Percentiles rank a stretch among this genome's conserved stretches.
phyloP scores from a whole-genome alignment of 1,284 basidiomycete species.

The Sporisorium exsertum region DNA sequence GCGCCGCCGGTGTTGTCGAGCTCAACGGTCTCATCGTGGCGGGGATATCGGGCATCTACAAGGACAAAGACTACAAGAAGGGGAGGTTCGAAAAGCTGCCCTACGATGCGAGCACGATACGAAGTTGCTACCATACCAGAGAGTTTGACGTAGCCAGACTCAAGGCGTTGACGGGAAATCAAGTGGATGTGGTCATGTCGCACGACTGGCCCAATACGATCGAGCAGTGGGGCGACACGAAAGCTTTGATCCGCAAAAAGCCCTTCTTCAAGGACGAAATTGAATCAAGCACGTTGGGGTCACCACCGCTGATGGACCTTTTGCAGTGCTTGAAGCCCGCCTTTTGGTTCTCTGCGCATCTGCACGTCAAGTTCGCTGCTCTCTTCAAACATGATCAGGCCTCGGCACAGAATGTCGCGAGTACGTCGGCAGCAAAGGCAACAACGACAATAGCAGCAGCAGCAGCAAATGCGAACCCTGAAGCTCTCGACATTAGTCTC shows the following conservation, averaged over 20 bases:
- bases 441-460: too few species aligned
- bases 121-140: conserved; percentile 91
- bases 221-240: conserved; percentile 81
- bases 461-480: conserved; percentile 34
- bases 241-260: conserved; percentile 79
- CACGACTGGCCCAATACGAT: conserved; percentile 97
- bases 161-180: conserved; percentile 75
- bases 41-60: conserved; percentile 94
- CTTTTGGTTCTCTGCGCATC: conserved; percentile 97
- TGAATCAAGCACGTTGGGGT: conserved; percentile 80
- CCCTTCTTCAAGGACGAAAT: conserved; percentile 82
- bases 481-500: conserved; percentile 49
- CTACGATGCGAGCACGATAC: conserved; percentile 76
- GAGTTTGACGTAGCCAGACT: conserved; percentile 85
- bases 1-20: conserved; percentile 87
- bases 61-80: conserved; percentile 79
- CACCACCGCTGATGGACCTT: conserved; percentile 86
- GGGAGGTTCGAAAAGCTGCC: conserved; percentile 75
- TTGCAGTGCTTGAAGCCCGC: conserved; percentile 80
- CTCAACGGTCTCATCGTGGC: conserved; percentile 84
- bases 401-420: background rate
- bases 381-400: conserved; percentile 22
- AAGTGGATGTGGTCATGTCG: conserved; percentile 82
- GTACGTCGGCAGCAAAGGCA: background rate
- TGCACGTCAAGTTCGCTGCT: conserved; percentile 79